Evolutionary conservation across 1,284 basidiomycete genomes (phyloP).

Genomic region (Fomitopsis schrenkii): DNA sequence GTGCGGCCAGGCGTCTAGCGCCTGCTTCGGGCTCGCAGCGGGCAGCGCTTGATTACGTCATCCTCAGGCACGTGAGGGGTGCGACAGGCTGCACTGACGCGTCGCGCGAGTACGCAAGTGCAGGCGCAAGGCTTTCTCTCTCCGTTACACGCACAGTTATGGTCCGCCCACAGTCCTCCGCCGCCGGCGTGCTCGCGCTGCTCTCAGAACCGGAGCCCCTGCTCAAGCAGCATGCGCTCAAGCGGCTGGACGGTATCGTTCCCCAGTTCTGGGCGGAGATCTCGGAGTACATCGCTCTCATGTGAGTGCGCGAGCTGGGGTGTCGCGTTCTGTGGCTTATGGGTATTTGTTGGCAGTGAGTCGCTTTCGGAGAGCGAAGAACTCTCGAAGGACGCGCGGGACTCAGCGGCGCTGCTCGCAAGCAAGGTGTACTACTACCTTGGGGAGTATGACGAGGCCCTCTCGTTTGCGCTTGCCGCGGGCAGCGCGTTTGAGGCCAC

Average conservation of each 20-base stretch:
- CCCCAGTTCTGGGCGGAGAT: conserved; percentile 98
- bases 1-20: conserved; percentile 18
- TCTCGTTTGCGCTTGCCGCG: conserved; percentile 91
- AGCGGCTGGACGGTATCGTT: conserved; percentile 77
- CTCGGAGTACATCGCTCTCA: conserved; percentile 85
- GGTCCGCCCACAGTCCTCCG: conserved; percentile 74
- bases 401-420: conserved; percentile 83
- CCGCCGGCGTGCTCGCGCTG: conserved; percentile 86
- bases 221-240: conserved; percentile 88
- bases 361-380: conserved; percentile 82
- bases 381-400: conserved; percentile 67
- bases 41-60: conserved; percentile 20
- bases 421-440: conserved; percentile 97
- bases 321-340: conserved; percentile 10
- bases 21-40: conserved; percentile 2
- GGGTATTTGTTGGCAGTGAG: conserved; percentile 54
- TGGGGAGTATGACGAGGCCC: conserved; percentile 88
- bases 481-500: conserved; percentile 82
- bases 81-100: conserved; percentile 17
- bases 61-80: background rate
- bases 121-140: conserved; percentile 3
- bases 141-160: conserved; percentile 29
- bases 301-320: conserved; percentile 51
- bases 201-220: conserved; percentile 83
- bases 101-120: conserved; percentile 14